These are phyloP conservation scores for Podaxis rugospora DNA, from an alignment of 768 basidiomycete genomes.

Conservation along the genomic window DNA sequence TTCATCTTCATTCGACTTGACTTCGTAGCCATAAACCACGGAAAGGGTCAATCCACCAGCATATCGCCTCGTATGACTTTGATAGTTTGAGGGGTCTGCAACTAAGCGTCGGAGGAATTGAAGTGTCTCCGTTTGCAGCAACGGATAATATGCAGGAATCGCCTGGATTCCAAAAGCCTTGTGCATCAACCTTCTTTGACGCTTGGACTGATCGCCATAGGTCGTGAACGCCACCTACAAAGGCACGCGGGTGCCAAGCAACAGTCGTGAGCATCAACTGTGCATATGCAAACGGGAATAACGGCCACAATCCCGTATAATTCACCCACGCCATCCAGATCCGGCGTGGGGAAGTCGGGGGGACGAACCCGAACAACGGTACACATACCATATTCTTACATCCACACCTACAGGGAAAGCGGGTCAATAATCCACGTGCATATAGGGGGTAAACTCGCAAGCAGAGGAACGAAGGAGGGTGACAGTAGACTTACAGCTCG, in stretches of 20 bases:
- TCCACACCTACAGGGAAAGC: slow-evolving; percentile 37
- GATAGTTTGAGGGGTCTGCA: slow-evolving; percentile 33
- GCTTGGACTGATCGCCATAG: slow-evolving; percentile 57
- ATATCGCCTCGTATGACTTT: slow-evolving; percentile 42
- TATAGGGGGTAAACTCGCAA: slow-evolving; percentile 9
- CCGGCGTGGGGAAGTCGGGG: background rate
- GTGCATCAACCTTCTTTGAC: slow-evolving; percentile 65
- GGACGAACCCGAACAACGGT: background rate
- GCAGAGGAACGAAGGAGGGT: background rate
- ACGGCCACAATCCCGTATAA: slow-evolving; percentile 5
- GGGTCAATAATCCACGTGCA: slow-evolving; percentile 12
- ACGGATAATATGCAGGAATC: slow-evolving; percentile 54
- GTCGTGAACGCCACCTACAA: slow-evolving; percentile 57
- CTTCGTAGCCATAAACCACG: slow-evolving; percentile 61
- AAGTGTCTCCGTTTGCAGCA: slow-evolving; percentile 53
- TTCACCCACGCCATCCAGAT: background rate
- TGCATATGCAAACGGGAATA: background rate
- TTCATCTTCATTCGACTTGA: slow-evolving; percentile 29
- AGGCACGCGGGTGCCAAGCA: background rate
- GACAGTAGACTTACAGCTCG: slow-evolving; percentile 49
- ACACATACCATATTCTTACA: slow-evolving; percentile 60
- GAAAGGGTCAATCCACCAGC: slow-evolving; percentile 52
- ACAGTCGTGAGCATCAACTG: slow-evolving; percentile 6
- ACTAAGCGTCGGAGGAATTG: slow-evolving; percentile 54
- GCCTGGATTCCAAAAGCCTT: slow-evolving; percentile 51